A percentile compares a stretch with the other conserved stretches of the same genome.
These are phyloP conservation scores for Crithidia fasciculata DNA, from an alignment of 208 protist species.

Conservation along the genomic window DNA sequence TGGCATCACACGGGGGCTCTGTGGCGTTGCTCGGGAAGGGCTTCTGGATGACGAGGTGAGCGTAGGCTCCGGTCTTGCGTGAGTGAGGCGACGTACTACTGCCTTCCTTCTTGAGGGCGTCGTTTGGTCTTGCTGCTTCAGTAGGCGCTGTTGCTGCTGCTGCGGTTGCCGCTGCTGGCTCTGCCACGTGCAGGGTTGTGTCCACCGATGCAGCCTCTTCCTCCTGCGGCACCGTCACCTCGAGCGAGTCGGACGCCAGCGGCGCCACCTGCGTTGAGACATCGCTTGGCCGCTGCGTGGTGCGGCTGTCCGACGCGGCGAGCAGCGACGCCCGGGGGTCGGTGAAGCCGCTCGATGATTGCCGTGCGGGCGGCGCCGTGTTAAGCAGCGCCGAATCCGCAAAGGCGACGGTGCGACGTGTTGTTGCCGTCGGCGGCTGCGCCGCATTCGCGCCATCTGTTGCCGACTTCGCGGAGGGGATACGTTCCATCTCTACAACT, in stretches of 20 bases:
- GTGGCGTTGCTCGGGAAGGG: neutral
- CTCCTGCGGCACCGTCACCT: no score
- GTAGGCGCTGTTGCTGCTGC: no score
- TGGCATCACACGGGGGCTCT: neutral
- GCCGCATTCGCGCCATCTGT: neutral
- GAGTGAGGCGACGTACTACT: neutral
- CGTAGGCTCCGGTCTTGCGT: conserved; percentile 2
- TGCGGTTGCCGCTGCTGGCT: no score
- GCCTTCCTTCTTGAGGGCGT: neutral
- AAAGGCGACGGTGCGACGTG: conserved; percentile 8
- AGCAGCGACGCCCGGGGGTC: neutral
- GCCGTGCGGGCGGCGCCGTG: neutral
- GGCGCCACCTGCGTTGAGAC: no score
- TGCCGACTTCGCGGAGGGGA: neutral
- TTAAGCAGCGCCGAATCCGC: no score
- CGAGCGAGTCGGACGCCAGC: no score
- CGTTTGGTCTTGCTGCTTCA: no score
- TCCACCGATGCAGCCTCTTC: no score
- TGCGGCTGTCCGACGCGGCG: neutral
- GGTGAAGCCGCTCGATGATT: conserved; percentile 3
- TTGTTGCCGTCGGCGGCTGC: neutral
- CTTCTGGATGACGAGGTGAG: conserved; percentile 14
- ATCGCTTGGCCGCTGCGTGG: conserved; percentile 3
- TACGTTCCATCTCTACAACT: neutral
- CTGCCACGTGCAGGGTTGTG: no score